These are phyloP conservation scores for Yamadazyma tumulicola DNA, from an alignment of 805 yeast species.

Conservation along the genomic window DNA sequence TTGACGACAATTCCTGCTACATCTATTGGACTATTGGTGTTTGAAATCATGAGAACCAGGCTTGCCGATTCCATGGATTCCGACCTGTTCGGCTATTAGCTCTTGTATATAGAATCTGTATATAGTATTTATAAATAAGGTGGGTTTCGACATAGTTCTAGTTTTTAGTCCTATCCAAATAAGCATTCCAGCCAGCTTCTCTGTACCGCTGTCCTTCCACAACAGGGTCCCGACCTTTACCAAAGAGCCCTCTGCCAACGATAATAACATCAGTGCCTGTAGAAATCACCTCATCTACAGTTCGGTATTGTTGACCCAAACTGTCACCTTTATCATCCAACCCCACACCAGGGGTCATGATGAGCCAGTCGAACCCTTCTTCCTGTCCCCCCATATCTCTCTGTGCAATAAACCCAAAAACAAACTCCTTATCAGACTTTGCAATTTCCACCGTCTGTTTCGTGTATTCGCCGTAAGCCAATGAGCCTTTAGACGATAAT, in stretches of 20 bases:
- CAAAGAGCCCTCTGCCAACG: conserved; percentile 97
- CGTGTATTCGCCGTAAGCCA: conserved; percentile 92
- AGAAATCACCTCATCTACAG: conserved; percentile 78
- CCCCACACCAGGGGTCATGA: conserved; percentile 99
- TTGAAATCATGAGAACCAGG: conserved; percentile 71
- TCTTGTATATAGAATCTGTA: too few relatives aligned
- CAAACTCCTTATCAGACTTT: conserved; percentile 80
- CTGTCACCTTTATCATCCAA: conserved; percentile 94
- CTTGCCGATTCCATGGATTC: conserved; percentile 26
- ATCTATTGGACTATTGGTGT: conserved; percentile 76
- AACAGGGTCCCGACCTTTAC: conserved; percentile 87
- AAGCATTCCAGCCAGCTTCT: conserved; percentile 95
- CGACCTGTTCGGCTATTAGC: conserved; percentile 4
- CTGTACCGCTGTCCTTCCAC: conserved; percentile 86
- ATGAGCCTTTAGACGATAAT: conserved; percentile 86
- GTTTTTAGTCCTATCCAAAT: conserved; percentile 38
- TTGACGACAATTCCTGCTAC: conserved; percentile 82
- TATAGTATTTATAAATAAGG: too few relatives aligned
- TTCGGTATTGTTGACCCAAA: conserved; percentile 94
- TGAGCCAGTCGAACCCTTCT: conserved; percentile 90
- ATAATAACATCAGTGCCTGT: conserved; percentile 93
- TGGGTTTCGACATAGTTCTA: conserved; percentile 1
- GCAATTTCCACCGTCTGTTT: conserved; percentile 86
- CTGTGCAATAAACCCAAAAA: conserved; percentile 96
- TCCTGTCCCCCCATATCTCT: conserved; percentile 77